Evolutionary conservation across 495 filamentous ascomycete genomes (phyloP).

Genomic region (Neurospora hispaniola): DNA sequence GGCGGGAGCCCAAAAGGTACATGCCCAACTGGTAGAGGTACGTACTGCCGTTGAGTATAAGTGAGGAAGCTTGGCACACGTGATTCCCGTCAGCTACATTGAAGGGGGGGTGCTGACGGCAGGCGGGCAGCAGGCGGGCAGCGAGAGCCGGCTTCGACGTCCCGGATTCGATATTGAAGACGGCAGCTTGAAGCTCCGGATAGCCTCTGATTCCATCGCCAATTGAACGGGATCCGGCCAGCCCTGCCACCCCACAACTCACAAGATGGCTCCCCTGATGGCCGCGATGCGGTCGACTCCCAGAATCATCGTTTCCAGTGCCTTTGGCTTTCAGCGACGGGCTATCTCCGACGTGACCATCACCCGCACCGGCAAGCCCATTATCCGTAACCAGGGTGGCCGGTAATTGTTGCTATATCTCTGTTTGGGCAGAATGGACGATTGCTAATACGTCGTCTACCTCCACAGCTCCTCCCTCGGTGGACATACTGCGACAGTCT

Average conservation of each 20-base stretch:
- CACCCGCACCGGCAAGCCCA: conserved; percentile 77
- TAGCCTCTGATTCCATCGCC: conserved; percentile 15
- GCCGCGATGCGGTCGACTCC: conserved; percentile 35
- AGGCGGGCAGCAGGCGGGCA: neutral
- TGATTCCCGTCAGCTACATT: conserved; percentile 4
- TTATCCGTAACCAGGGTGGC: conserved; percentile 72
- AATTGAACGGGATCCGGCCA: conserved; percentile 23
- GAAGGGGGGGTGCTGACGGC: neutral
- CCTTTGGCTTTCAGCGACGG: conserved; percentile 30
- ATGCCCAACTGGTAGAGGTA: neutral
- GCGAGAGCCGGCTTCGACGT: neutral
- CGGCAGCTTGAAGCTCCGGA: conserved; percentile 11
- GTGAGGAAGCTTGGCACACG: conserved; percentile 1
- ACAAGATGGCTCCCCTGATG: conserved; percentile 40
- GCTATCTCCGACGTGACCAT: conserved; percentile 70
- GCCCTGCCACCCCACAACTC: conserved; percentile 24
- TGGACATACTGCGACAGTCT: conserved; percentile 95
- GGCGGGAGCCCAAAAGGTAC: neutral
- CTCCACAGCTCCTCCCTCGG: conserved; percentile 24
- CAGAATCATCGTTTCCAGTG: conserved; percentile 17
- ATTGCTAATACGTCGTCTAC: neutral
- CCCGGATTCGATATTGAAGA: conserved; percentile 4
- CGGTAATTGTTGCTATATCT: conserved; percentile 46
- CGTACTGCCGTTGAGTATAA: neutral
- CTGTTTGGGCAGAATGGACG: conserved; percentile 10